These are phyloP conservation scores for Daldinia sp. DNA, from an alignment of 2,329 filamentous ascomycete genomes.

Conservation along the genomic window DNA sequence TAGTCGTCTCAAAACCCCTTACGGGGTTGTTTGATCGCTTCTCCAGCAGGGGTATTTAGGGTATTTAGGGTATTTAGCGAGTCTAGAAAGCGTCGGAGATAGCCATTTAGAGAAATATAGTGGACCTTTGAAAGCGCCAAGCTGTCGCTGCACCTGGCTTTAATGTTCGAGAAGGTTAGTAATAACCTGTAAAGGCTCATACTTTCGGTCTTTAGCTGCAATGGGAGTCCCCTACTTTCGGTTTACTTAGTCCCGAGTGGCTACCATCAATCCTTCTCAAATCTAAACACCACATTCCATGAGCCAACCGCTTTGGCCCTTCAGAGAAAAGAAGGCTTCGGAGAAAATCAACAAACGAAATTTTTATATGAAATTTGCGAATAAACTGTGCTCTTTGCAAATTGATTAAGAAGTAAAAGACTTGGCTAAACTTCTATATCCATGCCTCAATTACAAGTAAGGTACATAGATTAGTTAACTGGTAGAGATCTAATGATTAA, in stretches of 20 bases:
- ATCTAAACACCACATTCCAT: neutral
- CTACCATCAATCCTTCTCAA: neutral
- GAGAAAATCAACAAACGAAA: neutral
- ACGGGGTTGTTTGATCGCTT: constrained; percentile 41
- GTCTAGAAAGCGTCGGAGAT: constrained; percentile 16
- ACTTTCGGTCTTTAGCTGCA: constrained; percentile 2
- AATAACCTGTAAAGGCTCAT: neutral
- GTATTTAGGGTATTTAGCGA: constrained; percentile 18
- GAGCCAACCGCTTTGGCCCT: no score
- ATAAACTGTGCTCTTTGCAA: neutral
- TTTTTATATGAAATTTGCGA: neutral
- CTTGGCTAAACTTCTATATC: neutral
- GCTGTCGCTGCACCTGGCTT: constrained; percentile 23
- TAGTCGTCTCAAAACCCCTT: constrained; percentile 46
- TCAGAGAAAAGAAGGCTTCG: neutral
- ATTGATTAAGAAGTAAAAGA: neutral
- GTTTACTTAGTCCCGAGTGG: neutral
- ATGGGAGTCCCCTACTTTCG: neutral
- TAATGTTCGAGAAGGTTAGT: constrained; percentile 7
- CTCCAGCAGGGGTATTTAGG: constrained; percentile 27
- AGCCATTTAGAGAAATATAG: constrained; percentile 26
- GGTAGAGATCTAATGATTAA: neutral
- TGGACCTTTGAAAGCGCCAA: constrained; percentile 28
- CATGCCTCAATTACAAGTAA: neutral
- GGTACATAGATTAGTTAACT: no score